Evolutionary conservation across 139 green algal species (phyloP), one percentile per base, ranked within the genome.

Genomic region (Picochlorum sp.): DNA sequence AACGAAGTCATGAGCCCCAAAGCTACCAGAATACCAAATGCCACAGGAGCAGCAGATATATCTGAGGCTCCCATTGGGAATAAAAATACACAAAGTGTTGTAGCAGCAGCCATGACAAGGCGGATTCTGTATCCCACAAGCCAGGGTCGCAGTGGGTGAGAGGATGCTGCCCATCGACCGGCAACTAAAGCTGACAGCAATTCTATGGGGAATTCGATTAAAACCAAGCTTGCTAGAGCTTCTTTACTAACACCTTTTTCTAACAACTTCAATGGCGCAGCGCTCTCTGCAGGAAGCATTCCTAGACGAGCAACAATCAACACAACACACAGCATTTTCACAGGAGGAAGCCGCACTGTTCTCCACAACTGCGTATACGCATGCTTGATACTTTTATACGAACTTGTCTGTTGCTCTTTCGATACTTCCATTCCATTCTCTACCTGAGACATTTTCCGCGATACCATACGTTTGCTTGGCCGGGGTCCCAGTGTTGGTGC

Each of bases 231-330:
- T 14, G 89, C 83, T 57, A 96, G 75, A 20, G 83, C 75, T 65
- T 95, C 87, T 71, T 88, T 90, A 54, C 73, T 78, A 16, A 92
- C 87, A 14, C 89, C 90, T 72, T 94, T 95, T 60, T 95, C 86
- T 28, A 95, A 73, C 21, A 97, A 82, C 81, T 96, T 96, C 21
- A 97, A 82, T 2, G 76, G 66, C 0, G 72, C 82, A 6, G 81
- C 86, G 8, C 52, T 71, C 71, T 93, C 87, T 10, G 84, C 79
- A 15, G 77, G 65, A 64, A 96, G 71, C 66, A 91, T 72, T 13
- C 81, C 85, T 45, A 95, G 63, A 23, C 88, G 72, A 65, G 76
- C 85, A 23, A 57, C 78, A 49, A 96, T 49, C 62, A 96, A 82
- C 37, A 96, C 65, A 9, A 73, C 52, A 0, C 75, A 75, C 49